Percentiles rank a stretch among this genome's conserved stretches.
These are phyloP conservation scores for Microbotryomycetes sp. DNA, from an alignment of 1,284 basidiomycete genomes.

Conservation along the genomic window DNA sequence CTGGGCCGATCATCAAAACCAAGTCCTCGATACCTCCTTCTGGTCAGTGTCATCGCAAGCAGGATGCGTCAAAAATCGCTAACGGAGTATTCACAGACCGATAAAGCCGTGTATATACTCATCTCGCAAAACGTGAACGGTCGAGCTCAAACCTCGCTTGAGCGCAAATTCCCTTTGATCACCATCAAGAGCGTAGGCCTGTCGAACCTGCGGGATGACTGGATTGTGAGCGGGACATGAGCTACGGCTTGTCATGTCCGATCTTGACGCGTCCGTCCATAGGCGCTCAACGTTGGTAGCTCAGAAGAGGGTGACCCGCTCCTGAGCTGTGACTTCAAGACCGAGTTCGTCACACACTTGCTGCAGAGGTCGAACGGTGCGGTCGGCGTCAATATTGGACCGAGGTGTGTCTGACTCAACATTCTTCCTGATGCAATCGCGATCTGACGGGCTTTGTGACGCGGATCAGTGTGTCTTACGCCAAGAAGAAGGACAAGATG, in stretches of 20 bases:
- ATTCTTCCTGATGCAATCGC: background rate
- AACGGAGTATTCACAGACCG: constrained; percentile 52
- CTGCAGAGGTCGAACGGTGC: constrained; percentile 72
- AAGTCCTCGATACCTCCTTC: constrained; percentile 80
- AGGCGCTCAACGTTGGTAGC: constrained; percentile 64
- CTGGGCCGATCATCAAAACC: constrained; percentile 81
- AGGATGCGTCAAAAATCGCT: too few species aligned
- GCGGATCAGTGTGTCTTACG: constrained; percentile 63
- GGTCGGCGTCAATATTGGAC: constrained; percentile 64
- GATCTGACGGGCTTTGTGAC: constrained; percentile 1
- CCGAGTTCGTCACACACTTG: constrained; percentile 78
- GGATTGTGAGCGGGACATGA: constrained; percentile 57
- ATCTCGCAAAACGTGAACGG: constrained; percentile 65
- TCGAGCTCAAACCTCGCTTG: constrained; percentile 54
- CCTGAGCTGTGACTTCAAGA: constrained; percentile 90
- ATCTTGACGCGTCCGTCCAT: background rate
- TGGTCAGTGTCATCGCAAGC: constrained; percentile 57
- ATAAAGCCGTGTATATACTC: constrained; percentile 80
- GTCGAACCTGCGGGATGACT: constrained; percentile 89
- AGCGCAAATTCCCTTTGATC: constrained; percentile 82
- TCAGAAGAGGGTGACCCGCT: constrained; percentile 92
- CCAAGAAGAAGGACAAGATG: constrained; percentile 96
- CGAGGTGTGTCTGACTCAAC: constrained; percentile 54
- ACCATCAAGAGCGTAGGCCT: constrained; percentile 78
- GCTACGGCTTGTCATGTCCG: background rate